A percentile compares a stretch with the other conserved stretches of the same genome.
Conservation (phyloP, 192 early-diverging fungal genomes). For the Polychytrium aggregatum region DNA sequence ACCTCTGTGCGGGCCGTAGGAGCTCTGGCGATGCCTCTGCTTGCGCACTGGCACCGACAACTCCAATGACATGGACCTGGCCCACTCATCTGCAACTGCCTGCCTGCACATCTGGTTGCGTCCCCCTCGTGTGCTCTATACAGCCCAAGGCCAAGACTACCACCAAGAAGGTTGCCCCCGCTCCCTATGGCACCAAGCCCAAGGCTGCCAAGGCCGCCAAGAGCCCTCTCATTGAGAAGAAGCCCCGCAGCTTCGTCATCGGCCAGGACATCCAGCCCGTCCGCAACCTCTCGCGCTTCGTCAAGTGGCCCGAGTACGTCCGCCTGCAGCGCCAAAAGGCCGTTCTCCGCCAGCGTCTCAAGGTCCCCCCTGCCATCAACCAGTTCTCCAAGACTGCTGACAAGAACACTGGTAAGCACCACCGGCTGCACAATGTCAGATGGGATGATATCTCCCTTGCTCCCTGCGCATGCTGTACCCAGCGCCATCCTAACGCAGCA, state of each 20-base stretch:
- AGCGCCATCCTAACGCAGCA: too few relatives aligned
- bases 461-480: too few relatives aligned
- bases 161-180: slow-evolving; percentile 75
- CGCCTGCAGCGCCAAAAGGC: slow-evolving; percentile 97
- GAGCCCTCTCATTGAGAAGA: slow-evolving; percentile 93
- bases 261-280: slow-evolving; percentile 94
- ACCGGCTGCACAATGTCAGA: too few relatives aligned
- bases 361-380: slow-evolving; percentile 99
- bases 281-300: slow-evolving; percentile 90
- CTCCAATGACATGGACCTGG: too few relatives aligned
- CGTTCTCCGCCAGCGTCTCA: slow-evolving; percentile 95
- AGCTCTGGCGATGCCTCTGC: too few relatives aligned
- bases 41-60: too few relatives aligned
- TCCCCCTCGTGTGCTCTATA: too few relatives aligned
- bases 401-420: slow-evolving; percentile 73
- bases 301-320: slow-evolving; percentile 99
- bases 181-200: slow-evolving; percentile 66
- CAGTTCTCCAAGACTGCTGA: slow-evolving; percentile 97
- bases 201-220: slow-evolving; percentile 40
- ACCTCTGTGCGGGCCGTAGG: too few relatives aligned
- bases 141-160: slow-evolving; percentile 28
- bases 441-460: neutral
- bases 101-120: too few relatives aligned
- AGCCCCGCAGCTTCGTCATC: slow-evolving; percentile 88
- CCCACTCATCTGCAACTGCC: too few relatives aligned